phyloP scores from a whole-genome alignment of 495 filamentous ascomycete species.

The Xylaria flabelliformis region DNA sequence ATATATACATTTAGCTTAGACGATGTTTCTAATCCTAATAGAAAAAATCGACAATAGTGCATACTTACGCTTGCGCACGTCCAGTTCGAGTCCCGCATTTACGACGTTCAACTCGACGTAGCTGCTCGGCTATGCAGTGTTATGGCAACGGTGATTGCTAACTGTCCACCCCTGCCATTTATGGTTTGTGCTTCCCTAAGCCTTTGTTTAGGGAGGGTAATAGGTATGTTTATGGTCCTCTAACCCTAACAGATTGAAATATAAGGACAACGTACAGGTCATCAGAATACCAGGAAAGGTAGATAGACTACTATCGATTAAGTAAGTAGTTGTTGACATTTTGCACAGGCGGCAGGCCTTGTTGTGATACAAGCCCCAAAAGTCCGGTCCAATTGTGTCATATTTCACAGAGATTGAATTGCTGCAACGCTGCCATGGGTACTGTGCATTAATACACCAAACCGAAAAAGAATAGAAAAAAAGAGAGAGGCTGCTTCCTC shows the following conservation, averaged over 20 bases:
- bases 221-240: no score
- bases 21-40: no score
- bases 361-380: background rate
- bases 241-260: background rate
- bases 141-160: no score
- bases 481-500: background rate
- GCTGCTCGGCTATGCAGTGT: no score
- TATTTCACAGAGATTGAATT: background rate
- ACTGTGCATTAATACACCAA: background rate
- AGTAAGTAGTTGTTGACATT: background rate
- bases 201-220: no score
- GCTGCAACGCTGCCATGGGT: background rate
- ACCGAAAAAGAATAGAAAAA: background rate
- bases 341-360: background rate
- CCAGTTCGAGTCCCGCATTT: no score
- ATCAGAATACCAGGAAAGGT: background rate
- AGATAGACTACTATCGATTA: background rate
- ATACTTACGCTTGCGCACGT: no score
- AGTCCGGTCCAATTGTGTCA: background rate
- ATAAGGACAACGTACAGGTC: background rate
- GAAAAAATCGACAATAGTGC: no score
- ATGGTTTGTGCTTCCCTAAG: no score
- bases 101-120: no score
- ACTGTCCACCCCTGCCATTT: no score
- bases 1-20: no score